These are phyloP conservation scores for Rhynchosporium agropyri DNA, from an alignment of 2,329 filamentous ascomycete genomes.

Conservation along the genomic window DNA sequence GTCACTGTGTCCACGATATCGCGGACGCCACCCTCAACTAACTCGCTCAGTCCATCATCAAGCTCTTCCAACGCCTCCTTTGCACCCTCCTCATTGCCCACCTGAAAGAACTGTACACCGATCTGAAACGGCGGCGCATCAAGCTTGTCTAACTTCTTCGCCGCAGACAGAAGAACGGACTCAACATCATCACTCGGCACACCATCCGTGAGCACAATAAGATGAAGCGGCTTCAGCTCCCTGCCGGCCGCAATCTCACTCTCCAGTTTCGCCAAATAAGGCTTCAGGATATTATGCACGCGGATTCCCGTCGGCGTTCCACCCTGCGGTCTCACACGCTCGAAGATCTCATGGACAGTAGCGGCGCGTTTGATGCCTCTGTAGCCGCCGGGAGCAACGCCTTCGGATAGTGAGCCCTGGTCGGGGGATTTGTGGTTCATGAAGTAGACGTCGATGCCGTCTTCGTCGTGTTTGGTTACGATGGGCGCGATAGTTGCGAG, in stretches of 20 bases:
- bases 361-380: constrained; percentile 61
- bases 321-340: constrained; percentile 62
- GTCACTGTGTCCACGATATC: constrained; percentile 94
- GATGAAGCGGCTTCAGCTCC: constrained; percentile 75
- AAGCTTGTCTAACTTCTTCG: constrained; percentile 68
- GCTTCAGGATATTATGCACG: constrained; percentile 70
- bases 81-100: constrained; percentile 73
- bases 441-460: constrained; percentile 92
- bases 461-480: constrained; percentile 75
- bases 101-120: constrained; percentile 95
- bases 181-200: constrained; percentile 79
- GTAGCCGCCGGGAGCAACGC: constrained; percentile 57
- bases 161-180: constrained; percentile 65
- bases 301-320: constrained; percentile 75
- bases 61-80: constrained; percentile 67
- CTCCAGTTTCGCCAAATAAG: constrained; percentile 66
- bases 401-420: constrained; percentile 41
- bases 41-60: constrained; percentile 69
- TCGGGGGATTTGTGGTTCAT: constrained; percentile 66
- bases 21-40: constrained; percentile 60
- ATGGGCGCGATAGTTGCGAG: constrained; percentile 77
- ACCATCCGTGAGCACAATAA: constrained; percentile 94
- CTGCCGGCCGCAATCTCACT: constrained; percentile 41
- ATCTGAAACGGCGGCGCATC: constrained; percentile 79
- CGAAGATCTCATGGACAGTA: constrained; percentile 71